Evolutionary conservation across 2,329 filamentous ascomycete genomes (phyloP).

Genomic region (Penicillium brasilianum): DNA sequence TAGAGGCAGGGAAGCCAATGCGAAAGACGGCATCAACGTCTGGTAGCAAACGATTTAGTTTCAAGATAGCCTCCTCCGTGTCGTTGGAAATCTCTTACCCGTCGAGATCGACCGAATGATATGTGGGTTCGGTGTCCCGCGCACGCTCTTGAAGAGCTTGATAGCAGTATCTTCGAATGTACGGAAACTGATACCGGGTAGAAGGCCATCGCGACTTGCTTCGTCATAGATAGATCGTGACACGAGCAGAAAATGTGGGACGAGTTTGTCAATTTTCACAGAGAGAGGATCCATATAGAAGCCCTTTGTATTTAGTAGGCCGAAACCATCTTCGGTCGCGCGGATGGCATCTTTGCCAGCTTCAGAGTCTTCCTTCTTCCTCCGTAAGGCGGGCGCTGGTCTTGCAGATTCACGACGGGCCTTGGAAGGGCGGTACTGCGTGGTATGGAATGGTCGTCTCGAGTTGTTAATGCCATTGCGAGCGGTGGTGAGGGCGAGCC

Average conservation of each 20-base stretch:
- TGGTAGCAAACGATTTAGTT: constrained; percentile 6
- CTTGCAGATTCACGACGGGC: neutral
- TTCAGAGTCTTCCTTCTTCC: neutral
- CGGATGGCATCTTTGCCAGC: neutral
- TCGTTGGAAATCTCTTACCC: constrained; percentile 14
- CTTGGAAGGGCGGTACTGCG: constrained; percentile 6
- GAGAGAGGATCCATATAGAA: neutral
- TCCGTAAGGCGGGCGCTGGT: constrained; percentile 4
- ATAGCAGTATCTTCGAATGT: constrained; percentile 25
- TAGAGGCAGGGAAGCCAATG: constrained; percentile 26
- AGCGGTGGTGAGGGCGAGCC: constrained; percentile 3
- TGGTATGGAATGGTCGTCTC: constrained; percentile 21
- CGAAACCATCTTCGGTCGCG: neutral
- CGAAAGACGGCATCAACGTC: constrained; percentile 34
- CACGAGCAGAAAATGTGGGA: neutral
- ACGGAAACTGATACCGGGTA: constrained; percentile 16
- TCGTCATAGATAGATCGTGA: constrained; percentile 9
- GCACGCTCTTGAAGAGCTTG: constrained; percentile 21
- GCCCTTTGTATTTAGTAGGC: neutral
- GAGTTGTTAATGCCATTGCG: neutral
- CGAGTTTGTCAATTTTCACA: neutral
- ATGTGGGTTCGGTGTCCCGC: constrained; percentile 15
- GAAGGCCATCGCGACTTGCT: neutral
- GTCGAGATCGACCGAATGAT: constrained; percentile 24
- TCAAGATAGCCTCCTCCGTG: neutral